phyloP scores from a whole-genome alignment of 768 basidiomycete genomes.

The Dendrothele bispora region DNA sequence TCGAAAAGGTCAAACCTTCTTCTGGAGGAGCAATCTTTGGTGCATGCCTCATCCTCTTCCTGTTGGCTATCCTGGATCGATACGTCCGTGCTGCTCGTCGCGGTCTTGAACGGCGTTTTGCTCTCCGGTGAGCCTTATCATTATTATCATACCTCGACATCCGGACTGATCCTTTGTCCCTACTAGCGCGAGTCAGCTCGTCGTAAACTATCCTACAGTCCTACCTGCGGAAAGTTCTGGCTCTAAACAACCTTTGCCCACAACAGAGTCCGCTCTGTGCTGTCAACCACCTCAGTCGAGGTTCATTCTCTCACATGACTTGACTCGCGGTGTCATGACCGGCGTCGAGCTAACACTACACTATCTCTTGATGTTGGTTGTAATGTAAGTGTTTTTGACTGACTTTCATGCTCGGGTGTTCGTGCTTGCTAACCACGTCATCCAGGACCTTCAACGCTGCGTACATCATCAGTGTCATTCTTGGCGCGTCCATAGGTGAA shows the following conservation, averaged over 20 bases:
- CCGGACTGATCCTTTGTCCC: too few species aligned
- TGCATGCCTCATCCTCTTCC: background rate
- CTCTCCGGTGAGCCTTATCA: background rate
- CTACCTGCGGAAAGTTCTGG: too few species aligned
- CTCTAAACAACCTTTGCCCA: too few species aligned
- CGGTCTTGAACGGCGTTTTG: background rate
- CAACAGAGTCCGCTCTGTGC: too few species aligned
- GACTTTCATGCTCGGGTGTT: background rate
- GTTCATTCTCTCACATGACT: slow-evolving; percentile 19
- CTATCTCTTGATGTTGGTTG: slow-evolving; percentile 21
- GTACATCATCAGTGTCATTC: slow-evolving; percentile 17
- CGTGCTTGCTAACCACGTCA: background rate
- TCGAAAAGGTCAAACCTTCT: background rate
- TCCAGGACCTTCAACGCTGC: slow-evolving; percentile 19
- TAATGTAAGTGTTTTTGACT: slow-evolving; percentile 13
- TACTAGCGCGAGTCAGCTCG: too few species aligned
- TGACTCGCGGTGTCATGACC: slow-evolving; percentile 12
- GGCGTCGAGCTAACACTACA: slow-evolving; percentile 17
- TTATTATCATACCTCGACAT: too few species aligned
- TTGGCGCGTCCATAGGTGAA: slow-evolving; percentile 17
- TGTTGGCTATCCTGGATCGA: background rate
- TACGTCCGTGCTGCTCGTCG: slow-evolving; percentile 4
- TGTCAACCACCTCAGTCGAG: background rate
- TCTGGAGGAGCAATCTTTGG: background rate
- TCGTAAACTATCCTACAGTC: too few species aligned